Conservation (phyloP, 2,329 filamentous ascomycete species). For the Eutypella sp. region DNA sequence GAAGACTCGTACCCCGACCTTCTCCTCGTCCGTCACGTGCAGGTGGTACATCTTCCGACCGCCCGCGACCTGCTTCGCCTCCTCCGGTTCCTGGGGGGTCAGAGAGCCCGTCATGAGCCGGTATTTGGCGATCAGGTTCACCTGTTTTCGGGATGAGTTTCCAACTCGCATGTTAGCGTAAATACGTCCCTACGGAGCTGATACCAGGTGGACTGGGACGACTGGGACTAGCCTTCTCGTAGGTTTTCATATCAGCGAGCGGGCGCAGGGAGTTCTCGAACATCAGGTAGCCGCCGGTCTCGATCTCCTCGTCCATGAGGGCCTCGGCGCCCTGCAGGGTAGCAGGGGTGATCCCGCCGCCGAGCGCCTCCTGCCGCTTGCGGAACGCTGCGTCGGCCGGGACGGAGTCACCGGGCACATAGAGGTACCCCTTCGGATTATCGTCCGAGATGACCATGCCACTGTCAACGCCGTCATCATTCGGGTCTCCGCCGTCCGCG, state of each 20-base stretch:
- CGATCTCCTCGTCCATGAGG: conserved; percentile 13
- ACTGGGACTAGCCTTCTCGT: conserved; percentile 13
- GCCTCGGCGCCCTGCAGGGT: not conserved
- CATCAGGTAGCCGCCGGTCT: conserved; percentile 6
- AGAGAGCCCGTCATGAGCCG: not conserved
- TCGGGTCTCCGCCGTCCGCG: too few species aligned
- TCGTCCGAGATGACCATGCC: not conserved
- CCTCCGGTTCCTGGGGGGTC: not conserved
- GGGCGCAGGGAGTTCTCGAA: conserved; percentile 1
- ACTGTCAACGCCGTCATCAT: too few species aligned
- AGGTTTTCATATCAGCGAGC: conserved; percentile 3
- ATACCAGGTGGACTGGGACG: not conserved
- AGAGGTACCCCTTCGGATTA: conserved; percentile 1
- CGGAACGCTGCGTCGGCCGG: conserved; percentile 1
- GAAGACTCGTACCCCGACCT: too few species aligned
- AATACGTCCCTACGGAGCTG: too few species aligned
- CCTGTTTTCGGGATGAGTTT: too few species aligned
- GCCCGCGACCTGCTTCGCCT: too few species aligned
- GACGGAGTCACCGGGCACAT: not conserved
- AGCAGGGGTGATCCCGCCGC: not conserved
- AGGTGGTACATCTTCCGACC: too few species aligned
- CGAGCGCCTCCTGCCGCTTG: not conserved
- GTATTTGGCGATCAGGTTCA: conserved; percentile 5
- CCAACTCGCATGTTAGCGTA: too few species aligned
- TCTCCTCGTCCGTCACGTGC: too few species aligned